Conservation (phyloP, 2,329 filamentous ascomycete genomes). For the Botrytis porri region DNA sequence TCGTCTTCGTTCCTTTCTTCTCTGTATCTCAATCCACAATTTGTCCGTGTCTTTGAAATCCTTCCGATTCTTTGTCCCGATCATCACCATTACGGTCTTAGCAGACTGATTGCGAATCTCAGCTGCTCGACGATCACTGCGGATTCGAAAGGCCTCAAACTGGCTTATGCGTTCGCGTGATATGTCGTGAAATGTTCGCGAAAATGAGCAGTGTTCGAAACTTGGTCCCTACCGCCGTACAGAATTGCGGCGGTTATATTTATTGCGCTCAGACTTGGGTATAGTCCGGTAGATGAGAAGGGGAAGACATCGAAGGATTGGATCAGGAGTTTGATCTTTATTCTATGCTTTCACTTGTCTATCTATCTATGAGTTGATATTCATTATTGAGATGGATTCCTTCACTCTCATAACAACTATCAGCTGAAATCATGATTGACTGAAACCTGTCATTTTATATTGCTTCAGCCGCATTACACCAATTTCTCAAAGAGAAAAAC, state of each 20-base stretch:
- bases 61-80: background rate
- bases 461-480: background rate
- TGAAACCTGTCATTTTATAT: background rate
- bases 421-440: background rate
- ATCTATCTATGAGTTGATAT: background rate
- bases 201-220: conserved; percentile 12
- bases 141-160: background rate
- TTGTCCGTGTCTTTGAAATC: background rate
- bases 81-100: background rate
- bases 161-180: background rate
- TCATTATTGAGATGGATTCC: background rate
- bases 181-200: background rate
- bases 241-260: conserved; percentile 1
- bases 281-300: background rate
- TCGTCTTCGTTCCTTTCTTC: background rate
- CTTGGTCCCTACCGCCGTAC: background rate
- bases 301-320: background rate
- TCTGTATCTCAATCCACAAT: conserved; percentile 1
- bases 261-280: background rate
- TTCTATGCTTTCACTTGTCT: background rate
- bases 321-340: background rate
- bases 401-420: background rate
- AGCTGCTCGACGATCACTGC: background rate
- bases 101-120: background rate
- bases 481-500: background rate